Evolutionary conservation across 805 yeast genomes (phyloP), one percentile per base, ranked within the genome.

Genomic region (Saturnispora zaruensis): DNA sequence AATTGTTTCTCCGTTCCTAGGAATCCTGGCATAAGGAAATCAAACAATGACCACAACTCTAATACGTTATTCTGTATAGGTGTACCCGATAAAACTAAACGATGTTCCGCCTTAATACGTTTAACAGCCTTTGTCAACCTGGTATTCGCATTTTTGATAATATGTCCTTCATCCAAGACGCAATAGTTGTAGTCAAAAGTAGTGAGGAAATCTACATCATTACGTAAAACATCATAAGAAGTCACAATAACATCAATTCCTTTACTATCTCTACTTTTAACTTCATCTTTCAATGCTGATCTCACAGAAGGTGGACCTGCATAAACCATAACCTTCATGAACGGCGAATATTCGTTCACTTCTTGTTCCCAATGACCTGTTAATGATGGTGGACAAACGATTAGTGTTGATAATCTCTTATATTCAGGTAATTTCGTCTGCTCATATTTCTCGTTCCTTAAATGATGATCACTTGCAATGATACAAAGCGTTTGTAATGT

Each of bases 281-380:
- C 69, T 48, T 74, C 66, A 0, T 69, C 59, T 36, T 87, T 72
- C 24, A 88, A 66, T 6, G 76, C 67, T 6, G 74, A 63, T 60
- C 99, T 75, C 2, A 75, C 69, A 4, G 84, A 69, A 3, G 99
- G 98, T 5, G 88, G 82, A n/a, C 99, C 99, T 20, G 95, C 96
- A 66, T 91, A 91, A 2, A 88, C 93, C 25, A 87, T 64, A 5
- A 87, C 85, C 41, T 78, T 81, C 69, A 93, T 71, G 55, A 85
- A 84, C 41, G 98, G 96, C 0, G 97, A 86, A 65, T 89, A 93
- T 54, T 86, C 89, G 53, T 79, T 78, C 56, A 93, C 73, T 66
- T 93, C 99, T 63, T 88, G 96, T 64, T 88, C 96, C 99, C 99
- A 93, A 67, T 93, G 99, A 21, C 99, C 99, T 2, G 97, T 90